Evolutionary conservation across 2,329 filamentous ascomycete genomes (phyloP), one percentile per base, ranked within the genome.

Genomic region (Talaromyces sp.): DNA sequence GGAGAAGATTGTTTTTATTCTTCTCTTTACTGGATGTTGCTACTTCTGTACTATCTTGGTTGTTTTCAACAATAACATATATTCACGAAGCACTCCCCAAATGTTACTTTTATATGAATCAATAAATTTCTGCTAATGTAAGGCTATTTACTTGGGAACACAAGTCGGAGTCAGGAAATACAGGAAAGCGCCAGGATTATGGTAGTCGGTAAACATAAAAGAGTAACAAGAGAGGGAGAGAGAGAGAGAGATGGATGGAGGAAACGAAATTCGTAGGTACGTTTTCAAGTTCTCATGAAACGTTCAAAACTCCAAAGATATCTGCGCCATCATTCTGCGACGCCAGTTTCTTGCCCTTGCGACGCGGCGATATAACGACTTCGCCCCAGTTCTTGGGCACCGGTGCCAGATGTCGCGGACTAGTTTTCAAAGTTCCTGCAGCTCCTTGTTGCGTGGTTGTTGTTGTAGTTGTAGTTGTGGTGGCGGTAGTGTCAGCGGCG

Each of bases 341-440:
- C 5, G 64, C 55, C 18, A 42, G 70, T 65, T 40, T 69, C 66
- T 61, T 68, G 76, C 63, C 66, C 66, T 36, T 66, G 61, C 64
- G 73, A 76, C 55, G 70, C 47, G 75, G 72, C 42, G 76, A 78
- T 57, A 78, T 73, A 7, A 79, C 74, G 4, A 79, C 77, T 63
- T 79, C 77, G 4, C 76, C 76, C 77, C 77, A 79, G 57, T 78
- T 75, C 64, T 76, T 78, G 0, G 75, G 74, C 1, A 74, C 70
- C 0, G 71, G 67, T 27, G 71, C 67, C 27, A 64, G 31, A 16
- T 63, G 53, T 30, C 59, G 50, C 30, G 27, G 28, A 31, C 14
- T 28, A 4, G 27, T 53, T 53, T 53, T 60, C 44, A 27, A 55
- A 64, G 2, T 42, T 44, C 12, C n/a, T 16, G 34, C n/a, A 9